Conservation (phyloP, 2,329 filamentous ascomycete genomes). For the Sclerotinia trifoliorum region DNA sequence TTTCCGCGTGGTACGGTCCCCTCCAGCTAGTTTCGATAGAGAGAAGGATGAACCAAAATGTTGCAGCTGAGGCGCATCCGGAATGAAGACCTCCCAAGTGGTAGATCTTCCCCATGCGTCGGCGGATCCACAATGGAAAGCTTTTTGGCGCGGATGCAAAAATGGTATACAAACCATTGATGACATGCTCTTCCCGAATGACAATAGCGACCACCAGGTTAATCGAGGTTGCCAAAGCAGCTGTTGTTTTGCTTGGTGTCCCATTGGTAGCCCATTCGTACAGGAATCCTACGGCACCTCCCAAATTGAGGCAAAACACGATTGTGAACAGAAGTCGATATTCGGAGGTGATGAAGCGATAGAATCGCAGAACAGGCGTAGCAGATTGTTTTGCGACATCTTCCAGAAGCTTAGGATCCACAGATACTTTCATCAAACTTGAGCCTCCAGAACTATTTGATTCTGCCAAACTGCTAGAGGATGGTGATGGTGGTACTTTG, state of each 20-base stretch:
- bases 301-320: constrained; percentile 51
- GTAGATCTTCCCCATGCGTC: constrained; percentile 50
- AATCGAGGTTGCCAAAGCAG: constrained; percentile 23
- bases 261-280: constrained; percentile 23
- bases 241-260: constrained; percentile 4
- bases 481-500: not conserved
- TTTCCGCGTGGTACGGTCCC: constrained; percentile 42
- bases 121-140: constrained; percentile 49
- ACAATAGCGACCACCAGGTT: constrained; percentile 48
- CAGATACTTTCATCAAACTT: constrained; percentile 12
- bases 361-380: constrained; percentile 8
- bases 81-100: constrained; percentile 55
- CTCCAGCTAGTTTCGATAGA: constrained; percentile 40
- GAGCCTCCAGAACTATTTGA: constrained; percentile 3
- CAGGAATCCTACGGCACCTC: constrained; percentile 42
- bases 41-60: constrained; percentile 48
- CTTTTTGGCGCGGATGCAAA: constrained; percentile 48
- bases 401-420: constrained; percentile 7
- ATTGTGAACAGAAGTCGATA: constrained; percentile 58
- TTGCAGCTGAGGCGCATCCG: constrained; percentile 49
- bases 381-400: constrained; percentile 18
- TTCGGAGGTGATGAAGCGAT: constrained; percentile 21
- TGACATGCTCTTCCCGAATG: constrained; percentile 53
- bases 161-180: constrained; percentile 51
- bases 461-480: not conserved